These are phyloP conservation scores for Stagonosporopsis tanaceti DNA, from an alignment of 2,329 filamentous ascomycete genomes.

Conservation along the genomic window DNA sequence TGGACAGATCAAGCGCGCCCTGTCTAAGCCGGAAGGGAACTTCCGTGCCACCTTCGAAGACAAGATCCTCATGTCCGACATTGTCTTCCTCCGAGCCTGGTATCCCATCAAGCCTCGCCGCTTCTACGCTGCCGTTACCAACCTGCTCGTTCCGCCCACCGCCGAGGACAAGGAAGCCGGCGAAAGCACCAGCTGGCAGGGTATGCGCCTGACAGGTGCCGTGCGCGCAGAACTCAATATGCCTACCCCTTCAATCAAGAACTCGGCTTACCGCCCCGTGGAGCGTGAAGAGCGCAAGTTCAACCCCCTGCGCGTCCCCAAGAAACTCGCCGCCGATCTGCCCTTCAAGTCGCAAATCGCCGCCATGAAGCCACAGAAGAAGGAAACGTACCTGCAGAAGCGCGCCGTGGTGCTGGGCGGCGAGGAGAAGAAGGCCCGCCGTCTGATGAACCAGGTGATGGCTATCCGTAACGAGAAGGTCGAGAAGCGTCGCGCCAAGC, in stretches of 20 bases:
- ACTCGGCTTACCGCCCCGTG: constrained; percentile 80
- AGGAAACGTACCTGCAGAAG: constrained; percentile 91
- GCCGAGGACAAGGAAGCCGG: constrained; percentile 35
- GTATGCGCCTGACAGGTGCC: constrained; percentile 93
- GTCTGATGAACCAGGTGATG: constrained; percentile 91
- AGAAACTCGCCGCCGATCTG: constrained; percentile 79
- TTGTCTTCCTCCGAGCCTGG: constrained; percentile 96
- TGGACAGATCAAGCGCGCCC: constrained; percentile 95
- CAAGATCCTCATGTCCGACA: constrained; percentile 96
- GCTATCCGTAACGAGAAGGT: constrained; percentile 90
- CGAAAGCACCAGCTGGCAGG: constrained; percentile 70
- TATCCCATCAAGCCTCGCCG: constrained; percentile 93
- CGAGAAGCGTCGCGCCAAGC: constrained; percentile 81
- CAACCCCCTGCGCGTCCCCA: constrained; percentile 75
- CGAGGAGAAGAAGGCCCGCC: constrained; percentile 88
- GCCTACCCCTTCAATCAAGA: constrained; percentile 78
- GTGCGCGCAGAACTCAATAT: constrained; percentile 80
- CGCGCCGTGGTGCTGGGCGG: constrained; percentile 84
- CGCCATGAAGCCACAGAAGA: constrained; percentile 79
- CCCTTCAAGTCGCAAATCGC: constrained; percentile 94
- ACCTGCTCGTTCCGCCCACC: constrained; percentile 73
- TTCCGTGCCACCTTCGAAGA: constrained; percentile 98
- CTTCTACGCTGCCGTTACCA: constrained; percentile 96
- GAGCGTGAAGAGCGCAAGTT: constrained; percentile 61
- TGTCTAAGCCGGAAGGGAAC: constrained; percentile 91